phyloP scores from a whole-genome alignment of 1,284 basidiomycete species.

The Lignosus rhinocerotis region DNA sequence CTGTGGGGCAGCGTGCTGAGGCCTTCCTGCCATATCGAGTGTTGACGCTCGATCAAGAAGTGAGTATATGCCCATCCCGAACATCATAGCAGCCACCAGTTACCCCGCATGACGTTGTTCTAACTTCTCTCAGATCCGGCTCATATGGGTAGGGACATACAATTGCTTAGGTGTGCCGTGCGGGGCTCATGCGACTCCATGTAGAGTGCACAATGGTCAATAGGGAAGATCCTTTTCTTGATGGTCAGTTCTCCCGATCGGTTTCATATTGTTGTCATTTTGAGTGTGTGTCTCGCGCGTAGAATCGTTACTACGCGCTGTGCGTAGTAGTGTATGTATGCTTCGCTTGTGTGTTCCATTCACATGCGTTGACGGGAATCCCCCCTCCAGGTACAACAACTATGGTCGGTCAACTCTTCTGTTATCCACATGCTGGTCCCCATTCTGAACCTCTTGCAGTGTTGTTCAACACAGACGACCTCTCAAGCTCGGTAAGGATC shows the following conservation, averaged over 20 bases:
- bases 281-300: background rate
- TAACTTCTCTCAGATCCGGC: slow-evolving; percentile 44
- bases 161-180: background rate
- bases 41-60: slow-evolving; percentile 55
- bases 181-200: background rate
- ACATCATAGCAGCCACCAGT: background rate
- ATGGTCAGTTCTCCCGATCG: slow-evolving; percentile 37
- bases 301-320: slow-evolving; percentile 61
- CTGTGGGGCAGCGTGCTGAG: background rate
- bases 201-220: slow-evolving; percentile 50
- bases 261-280: background rate
- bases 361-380: background rate
- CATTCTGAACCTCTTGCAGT: slow-evolving; percentile 22
- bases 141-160: slow-evolving; percentile 49
- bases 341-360: background rate
- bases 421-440: background rate
- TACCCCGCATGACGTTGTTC: background rate
- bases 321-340: slow-evolving; percentile 47
- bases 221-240: slow-evolving; percentile 52
- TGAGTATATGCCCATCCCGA: slow-evolving; percentile 27
- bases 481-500: slow-evolving; percentile 34
- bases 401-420: slow-evolving; percentile 39
- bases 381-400: slow-evolving; percentile 45
- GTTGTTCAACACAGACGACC: slow-evolving; percentile 33
- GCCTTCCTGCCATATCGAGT: slow-evolving; percentile 33